Base-by-base conservation (phyloP, 345 rosid species). In the Corchorus capsularis region DNA sequence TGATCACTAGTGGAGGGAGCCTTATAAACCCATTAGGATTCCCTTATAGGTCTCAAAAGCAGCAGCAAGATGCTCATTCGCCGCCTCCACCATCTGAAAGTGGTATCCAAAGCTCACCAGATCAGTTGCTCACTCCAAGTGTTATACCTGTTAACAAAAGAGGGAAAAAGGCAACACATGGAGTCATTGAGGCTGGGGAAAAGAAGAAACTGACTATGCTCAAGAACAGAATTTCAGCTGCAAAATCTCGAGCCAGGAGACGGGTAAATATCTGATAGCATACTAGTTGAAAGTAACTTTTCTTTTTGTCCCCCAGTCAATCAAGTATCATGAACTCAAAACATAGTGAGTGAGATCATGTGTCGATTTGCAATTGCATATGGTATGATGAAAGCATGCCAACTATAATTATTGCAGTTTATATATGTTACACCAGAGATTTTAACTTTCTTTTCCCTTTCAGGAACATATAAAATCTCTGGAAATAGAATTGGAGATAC, bases 181-280 rank as follows among this genome's bases (percentile, higher is more conserved):
- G 57, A 12, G 20, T 20, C 37, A 45, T 32, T 14, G 66, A 14
- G 50, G 55, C 75, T 55, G 37, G 19, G 63, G 53, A 57, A 37
- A 72, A n/a, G 54, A 57, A 57, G 64, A 46, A 22, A 41, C 13
- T 41, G 63, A 72, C 43, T n/a, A 71, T 41, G 75, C 43, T 72
- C 19, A 57, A 43, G 16, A 72, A 72, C 52, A 55, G 60, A 70
- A 72, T 70, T 10, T 34, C 62, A 34, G 74, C 49, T 35, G 62
- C 47, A 8, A 35, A 35, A 70, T 53, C 74, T 34, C 63, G 74
- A 71, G 49, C 63, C 10, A 71, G 37, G 74, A 19, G 9, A 15
- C n/a, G 55, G 74, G 63, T 71, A 16, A 46, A 8, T 37, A n/a
- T 55, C 7, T 54, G 3, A 15, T 4, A n/a, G 59, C 59, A 52